Evolutionary conservation across 1,284 basidiomycete genomes (phyloP).

Genomic region (Rhodotorula sp.): DNA sequence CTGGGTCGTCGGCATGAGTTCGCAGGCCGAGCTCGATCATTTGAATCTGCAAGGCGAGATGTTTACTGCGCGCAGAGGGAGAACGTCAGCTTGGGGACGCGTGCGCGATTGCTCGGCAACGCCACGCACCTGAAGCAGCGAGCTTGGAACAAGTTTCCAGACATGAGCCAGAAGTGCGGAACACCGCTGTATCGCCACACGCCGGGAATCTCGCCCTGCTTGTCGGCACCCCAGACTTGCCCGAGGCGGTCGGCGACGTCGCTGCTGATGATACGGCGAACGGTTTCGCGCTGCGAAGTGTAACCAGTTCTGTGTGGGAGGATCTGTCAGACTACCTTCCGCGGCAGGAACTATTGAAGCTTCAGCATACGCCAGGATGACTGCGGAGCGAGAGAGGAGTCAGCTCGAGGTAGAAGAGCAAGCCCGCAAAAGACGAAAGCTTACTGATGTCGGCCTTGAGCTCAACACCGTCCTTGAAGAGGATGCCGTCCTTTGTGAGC

Average conservation of each 20-base stretch:
- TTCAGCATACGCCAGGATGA: slow-evolving; percentile 19
- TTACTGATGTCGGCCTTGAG: slow-evolving; percentile 48
- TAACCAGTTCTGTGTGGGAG: slow-evolving; percentile 26
- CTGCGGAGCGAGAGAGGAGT: neutral
- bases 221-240: slow-evolving; percentile 60
- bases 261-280: slow-evolving; percentile 56
- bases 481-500: slow-evolving; percentile 43
- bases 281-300: slow-evolving; percentile 47
- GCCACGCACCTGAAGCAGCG: slow-evolving; percentile 23
- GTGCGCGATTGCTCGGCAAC: neutral
- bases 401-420: neutral
- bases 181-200: slow-evolving; percentile 54
- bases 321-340: neutral
- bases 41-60: slow-evolving; percentile 41
- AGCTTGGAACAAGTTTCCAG: slow-evolving; percentile 43
- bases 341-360: neutral
- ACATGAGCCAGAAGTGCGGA: slow-evolving; percentile 57
- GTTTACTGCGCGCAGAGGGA: slow-evolving; percentile 16
- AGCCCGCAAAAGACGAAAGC: neutral
- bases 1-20: slow-evolving; percentile 20
- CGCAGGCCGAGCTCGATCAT: slow-evolving; percentile 42
- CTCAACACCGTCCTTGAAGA: slow-evolving; percentile 49
- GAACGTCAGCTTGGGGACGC: neutral
- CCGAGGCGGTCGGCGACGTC: slow-evolving; percentile 55
- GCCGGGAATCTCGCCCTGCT: slow-evolving; percentile 58